Evolutionary conservation across 2,329 filamentous ascomycete genomes (phyloP).

Genomic region (Shiraia bambusicola): DNA sequence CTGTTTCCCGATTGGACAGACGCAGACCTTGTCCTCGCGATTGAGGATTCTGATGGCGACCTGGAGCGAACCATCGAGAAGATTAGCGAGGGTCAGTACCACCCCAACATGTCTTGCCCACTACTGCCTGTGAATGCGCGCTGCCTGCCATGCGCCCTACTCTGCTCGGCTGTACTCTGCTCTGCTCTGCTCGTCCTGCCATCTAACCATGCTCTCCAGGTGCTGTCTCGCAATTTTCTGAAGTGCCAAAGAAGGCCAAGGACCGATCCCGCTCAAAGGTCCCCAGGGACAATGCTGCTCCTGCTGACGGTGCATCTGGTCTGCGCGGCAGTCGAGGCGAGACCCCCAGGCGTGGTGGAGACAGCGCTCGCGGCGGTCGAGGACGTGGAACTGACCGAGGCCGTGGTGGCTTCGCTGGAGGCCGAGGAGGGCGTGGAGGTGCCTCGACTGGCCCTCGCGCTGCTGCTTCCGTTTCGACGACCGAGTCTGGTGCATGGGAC

Average conservation of each 20-base stretch:
- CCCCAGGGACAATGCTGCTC: constrained; percentile 58
- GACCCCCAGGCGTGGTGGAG: constrained; percentile 31
- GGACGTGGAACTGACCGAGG: constrained; percentile 62
- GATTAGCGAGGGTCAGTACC: constrained; percentile 71
- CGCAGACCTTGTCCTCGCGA: constrained; percentile 87
- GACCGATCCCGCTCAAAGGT: constrained; percentile 70
- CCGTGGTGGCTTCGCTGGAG: constrained; percentile 44
- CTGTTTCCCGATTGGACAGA: constrained; percentile 96
- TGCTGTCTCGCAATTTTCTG: constrained; percentile 78
- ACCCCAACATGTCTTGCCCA: background rate
- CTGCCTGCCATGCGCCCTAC: constrained; percentile 1
- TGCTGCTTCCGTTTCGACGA: constrained; percentile 64
- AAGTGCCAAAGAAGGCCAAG: constrained; percentile 74
- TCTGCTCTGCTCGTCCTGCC: background rate
- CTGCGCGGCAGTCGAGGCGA: constrained; percentile 27
- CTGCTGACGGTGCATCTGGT: constrained; percentile 51
- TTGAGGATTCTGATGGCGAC: constrained; percentile 82
- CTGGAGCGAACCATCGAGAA: constrained; percentile 72
- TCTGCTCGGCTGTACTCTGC: no score
- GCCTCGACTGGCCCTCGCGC: constrained; percentile 63
- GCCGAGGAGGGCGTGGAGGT: constrained; percentile 63
- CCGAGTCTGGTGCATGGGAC: constrained; percentile 67
- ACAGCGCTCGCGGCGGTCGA: constrained; percentile 52
- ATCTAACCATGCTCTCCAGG: constrained; percentile 51
- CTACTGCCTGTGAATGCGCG: background rate